phyloP scores from a whole-genome alignment of 2,329 filamentous ascomycete species.

The Pestalotiopsis sp. region DNA sequence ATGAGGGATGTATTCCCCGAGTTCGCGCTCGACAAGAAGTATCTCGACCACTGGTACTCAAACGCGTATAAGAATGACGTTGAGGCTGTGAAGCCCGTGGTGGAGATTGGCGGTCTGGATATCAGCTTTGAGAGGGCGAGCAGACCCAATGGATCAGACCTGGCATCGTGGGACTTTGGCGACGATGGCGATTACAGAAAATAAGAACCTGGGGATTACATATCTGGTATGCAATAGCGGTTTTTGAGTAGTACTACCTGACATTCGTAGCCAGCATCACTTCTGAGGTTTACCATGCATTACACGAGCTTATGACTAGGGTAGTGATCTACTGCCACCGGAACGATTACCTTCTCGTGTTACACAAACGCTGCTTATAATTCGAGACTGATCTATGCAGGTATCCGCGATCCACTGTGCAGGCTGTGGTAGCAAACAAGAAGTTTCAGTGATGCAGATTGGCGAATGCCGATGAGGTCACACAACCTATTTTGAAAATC shows the following conservation, averaged over 20 bases:
- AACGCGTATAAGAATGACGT: slow-evolving; percentile 5
- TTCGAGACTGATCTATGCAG: no score
- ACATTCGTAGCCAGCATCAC: no score
- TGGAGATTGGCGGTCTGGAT: slow-evolving; percentile 2
- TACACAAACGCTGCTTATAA: neutral
- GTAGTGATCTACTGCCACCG: no score
- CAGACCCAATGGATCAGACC: slow-evolving; percentile 9
- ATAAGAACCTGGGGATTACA: no score
- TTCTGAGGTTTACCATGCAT: no score
- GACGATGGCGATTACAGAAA: slow-evolving; percentile 2
- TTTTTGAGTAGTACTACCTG: no score
- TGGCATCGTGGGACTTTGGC: slow-evolving; percentile 8
- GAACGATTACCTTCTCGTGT: no score
- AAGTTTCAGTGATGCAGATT: neutral
- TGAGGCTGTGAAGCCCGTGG: slow-evolving; percentile 2
- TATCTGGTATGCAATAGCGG: no score
- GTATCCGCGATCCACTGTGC: no score
- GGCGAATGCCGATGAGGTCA: neutral
- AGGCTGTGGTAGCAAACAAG: neutral
- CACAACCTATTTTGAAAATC: neutral
- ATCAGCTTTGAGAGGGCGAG: slow-evolving; percentile 7
- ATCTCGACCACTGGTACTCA: slow-evolving; percentile 7
- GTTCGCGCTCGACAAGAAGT: neutral
- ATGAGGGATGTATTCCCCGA: slow-evolving; percentile 9
- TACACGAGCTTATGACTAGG: no score